Evolutionary conservation across 148 eudicot genomes (phyloP), one percentile per base, ranked within the genome.

Genomic region (Heliosperma pusillum): DNA sequence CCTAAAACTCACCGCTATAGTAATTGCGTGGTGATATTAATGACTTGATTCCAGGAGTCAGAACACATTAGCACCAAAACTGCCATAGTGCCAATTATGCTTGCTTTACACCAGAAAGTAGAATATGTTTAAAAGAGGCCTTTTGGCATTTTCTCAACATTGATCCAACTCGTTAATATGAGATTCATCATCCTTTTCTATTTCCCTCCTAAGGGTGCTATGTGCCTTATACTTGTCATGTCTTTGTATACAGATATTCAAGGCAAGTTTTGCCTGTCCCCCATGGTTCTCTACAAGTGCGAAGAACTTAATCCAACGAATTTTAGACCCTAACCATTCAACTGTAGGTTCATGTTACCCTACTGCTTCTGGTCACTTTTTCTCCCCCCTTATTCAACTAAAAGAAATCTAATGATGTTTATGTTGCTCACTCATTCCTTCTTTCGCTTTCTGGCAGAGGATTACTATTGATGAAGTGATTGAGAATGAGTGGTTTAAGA

Each of bases 401-500:
- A 58, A 30, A 61, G 21, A 8, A 36, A 36, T 36, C 42, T 36
- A 36, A 36, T 7, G 42, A 8, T 1, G 40, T 36, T 36, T 36
- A 33, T 36, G 9, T 36, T 33, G 40, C 3, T 33, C 40, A 33
- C 40, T 33, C 40, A 33, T 33, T 33, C 40, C 40, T 24, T 33
- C 2, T 33, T 45, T 55, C 1, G 69, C 47, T 80, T 16, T 74
- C 26, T 30, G n/a, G 76, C 92, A 93, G 98, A 88, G 98, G 6
- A 93, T 93, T 70, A 89, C 97, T 69, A 85, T 84, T 42, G 78
- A 87, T 44, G 92, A 89, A 83, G 80, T 93, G 30, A 84, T 86
- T 77, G 90, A 93, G 77, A 88, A 89, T 83, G 98, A 93, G 47
- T 93, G 98, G 98, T 93, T 93, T 82, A 93, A 87, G 80, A 93